These are phyloP conservation scores for maize (Zea mays) DNA, from an alignment of 176 grass and related monocot genomes.

Conservation along the genomic window Zm-B73-REFERENCE-NAM-5.0 NC_050101.1:15099001-15099500, in stretches of 20 bases:
- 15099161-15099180: not conserved
- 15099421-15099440: constrained; percentile 63
- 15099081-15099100: not conserved
- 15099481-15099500: constrained; percentile 76
- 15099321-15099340: not conserved
- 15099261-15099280: not conserved
- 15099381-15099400: constrained; percentile 67
- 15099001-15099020: not conserved
- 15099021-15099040: not conserved
- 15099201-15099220: constrained; percentile 13
- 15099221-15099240: not conserved
- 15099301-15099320: not conserved
- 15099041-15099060: not conserved
- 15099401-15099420: constrained; percentile 77
- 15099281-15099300: not conserved
- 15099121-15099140: not conserved
- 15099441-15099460: constrained; percentile 69
- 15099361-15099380: constrained; percentile 91
- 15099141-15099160: not conserved
- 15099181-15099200: not conserved
- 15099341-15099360: constrained; percentile 66
- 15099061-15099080: not conserved
- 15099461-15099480: constrained; percentile 91
- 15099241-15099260: not conserved
- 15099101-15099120: not conserved